These are phyloP conservation scores for Phytophthora meadii DNA, from an alignment of 352 stramenopile species.

Conservation along the genomic window DNA sequence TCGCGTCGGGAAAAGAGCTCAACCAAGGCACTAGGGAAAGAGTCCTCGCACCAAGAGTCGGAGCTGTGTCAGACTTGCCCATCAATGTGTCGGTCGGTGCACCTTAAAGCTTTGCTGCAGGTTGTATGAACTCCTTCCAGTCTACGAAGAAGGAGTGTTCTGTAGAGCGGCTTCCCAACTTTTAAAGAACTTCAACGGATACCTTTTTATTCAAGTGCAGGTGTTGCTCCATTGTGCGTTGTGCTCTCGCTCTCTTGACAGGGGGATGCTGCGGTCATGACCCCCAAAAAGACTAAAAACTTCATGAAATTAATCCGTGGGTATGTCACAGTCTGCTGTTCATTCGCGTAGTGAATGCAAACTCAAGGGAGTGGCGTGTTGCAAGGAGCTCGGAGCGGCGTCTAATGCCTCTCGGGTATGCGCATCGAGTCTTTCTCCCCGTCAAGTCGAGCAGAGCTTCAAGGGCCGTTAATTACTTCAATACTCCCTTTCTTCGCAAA, in stretches of 20 bases:
- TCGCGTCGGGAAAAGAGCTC: background rate
- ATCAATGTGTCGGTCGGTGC: no score
- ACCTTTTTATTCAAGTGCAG: conserved; percentile 22
- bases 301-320: conserved; percentile 4
- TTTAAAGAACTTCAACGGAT: conserved; percentile 15
- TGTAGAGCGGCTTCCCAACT: conserved; percentile 1
- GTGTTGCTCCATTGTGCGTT: conserved; percentile 16
- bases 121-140: no score
- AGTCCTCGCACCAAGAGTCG: background rate
- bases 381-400: no score
- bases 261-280: conserved; percentile 22
- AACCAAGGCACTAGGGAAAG: background rate
- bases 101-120: background rate
- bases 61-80: background rate
- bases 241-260: conserved; percentile 20
- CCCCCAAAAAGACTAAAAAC: conserved; percentile 1
- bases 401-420: background rate
- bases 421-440: background rate
- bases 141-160: no score
- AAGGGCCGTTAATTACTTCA: conserved; percentile 25
- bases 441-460: conserved; percentile 12
- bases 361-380: background rate
- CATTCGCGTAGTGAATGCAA: background rate
- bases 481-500: conserved; percentile 24
- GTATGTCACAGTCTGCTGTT: conserved; percentile 16